These are phyloP conservation scores for Saccharomycopsis sp. DNA, from an alignment of 805 yeast species.

Conservation along the genomic window DNA sequence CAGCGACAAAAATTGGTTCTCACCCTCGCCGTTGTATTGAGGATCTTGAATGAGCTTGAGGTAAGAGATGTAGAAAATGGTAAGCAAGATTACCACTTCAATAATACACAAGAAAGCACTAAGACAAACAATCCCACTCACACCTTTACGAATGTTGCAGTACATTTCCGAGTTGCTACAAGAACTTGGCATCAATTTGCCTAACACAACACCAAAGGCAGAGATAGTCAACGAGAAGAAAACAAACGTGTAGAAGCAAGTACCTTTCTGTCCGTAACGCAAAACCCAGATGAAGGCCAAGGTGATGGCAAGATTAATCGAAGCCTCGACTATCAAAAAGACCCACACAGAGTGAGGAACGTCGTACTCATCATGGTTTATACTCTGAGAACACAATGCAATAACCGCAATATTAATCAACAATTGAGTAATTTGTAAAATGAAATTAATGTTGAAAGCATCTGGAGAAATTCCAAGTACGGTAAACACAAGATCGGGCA, in stretches of 20 bases:
- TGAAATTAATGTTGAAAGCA: constrained; percentile 12
- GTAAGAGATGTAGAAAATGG: constrained; percentile 18
- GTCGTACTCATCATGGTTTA: constrained; percentile 12
- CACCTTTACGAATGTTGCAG: constrained; percentile 18
- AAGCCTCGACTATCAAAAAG: constrained; percentile 18
- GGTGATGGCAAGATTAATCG: constrained; percentile 16
- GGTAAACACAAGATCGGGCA: constrained; percentile 6
- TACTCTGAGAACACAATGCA: constrained; percentile 10
- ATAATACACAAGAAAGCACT: constrained; percentile 20
- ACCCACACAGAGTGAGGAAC: constrained; percentile 17
- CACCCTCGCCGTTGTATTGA: not conserved
- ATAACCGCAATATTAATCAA: constrained; percentile 14
- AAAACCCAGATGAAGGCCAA: constrained; percentile 14
- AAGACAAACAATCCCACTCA: constrained; percentile 17
- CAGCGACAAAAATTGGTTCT: not conserved
- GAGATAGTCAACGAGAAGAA: constrained; percentile 11
- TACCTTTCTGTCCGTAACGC: constrained; percentile 13
- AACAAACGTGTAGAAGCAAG: constrained; percentile 15
- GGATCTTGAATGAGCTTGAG: constrained; percentile 18
- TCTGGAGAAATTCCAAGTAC: constrained; percentile 16
- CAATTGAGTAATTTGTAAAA: constrained; percentile 17
- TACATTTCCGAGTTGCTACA: constrained; percentile 11
- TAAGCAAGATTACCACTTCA: constrained; percentile 17
- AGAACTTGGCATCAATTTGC: constrained; percentile 7
- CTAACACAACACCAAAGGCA: constrained; percentile 21